Evolutionary conservation across 176 grass and related monocot genomes (phyloP), one percentile per base, ranked within the genome.

Genomic region (Oryza longistaminata): DNA sequence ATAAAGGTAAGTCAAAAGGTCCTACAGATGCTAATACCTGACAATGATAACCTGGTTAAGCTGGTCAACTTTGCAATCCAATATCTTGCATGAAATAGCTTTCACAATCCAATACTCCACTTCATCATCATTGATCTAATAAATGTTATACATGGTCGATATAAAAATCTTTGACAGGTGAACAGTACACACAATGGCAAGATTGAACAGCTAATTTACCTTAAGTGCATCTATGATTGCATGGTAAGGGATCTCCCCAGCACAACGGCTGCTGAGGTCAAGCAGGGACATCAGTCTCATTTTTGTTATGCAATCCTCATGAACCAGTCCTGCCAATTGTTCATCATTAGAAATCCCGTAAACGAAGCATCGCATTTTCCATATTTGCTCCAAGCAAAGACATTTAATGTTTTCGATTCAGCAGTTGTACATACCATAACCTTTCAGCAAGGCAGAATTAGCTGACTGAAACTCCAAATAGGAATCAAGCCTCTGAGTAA

Each of bases 31-130:
- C 71, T 17, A 72, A 69, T 92, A 94, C 95, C 90, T 94, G 75
- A 94, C 85, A 55, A 94, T 82, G 52, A 93, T 82, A 71, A 85
- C 77, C 60, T 93, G 92, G 68, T 91, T 97, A 87, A 94, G 90
- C 86, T 94, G 92, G 84, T 93, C 92, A 70, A 97, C 87, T 74
- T 93, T 97, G 74, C 95, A 94, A 70, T 88, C 90, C 73, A 97
- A 45, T 75, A 92, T 88, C 87, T 97, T 97, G 21, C 70, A 87
- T 4, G 88, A 85, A 55, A 97, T 97, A 73, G 92, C 88, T 93
- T 99, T 99, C 13, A 99, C 96, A 74, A 96, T 85, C 96, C 96
- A 99, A 74, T 89, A 88, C 53, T 99, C 96, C 64, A 96, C 96
- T 65, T 96, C 93, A 26, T 94, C 91, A 16, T 96, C 96, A 44